Percentiles rank a stretch among this genome's conserved stretches.
These are phyloP conservation scores for Aphanomyces euteiches DNA, from an alignment of 352 stramenopile genomes.

Conservation along the genomic window DNA sequence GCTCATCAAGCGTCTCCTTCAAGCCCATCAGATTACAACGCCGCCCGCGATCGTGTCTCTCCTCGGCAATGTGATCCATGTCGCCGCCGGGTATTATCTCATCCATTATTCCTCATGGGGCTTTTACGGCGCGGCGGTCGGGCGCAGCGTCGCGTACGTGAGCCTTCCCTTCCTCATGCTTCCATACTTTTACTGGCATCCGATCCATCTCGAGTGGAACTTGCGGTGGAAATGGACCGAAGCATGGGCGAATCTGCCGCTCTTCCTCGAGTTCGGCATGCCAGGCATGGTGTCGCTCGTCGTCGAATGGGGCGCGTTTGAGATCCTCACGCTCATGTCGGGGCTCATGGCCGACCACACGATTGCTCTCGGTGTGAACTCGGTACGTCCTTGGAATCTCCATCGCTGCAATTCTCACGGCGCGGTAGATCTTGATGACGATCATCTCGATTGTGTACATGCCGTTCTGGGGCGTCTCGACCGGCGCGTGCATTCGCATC, in stretches of 20 bases:
- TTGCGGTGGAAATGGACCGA: conserved; percentile 50
- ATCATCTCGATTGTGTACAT: conserved; percentile 63
- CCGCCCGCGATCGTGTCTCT: conserved; percentile 60
- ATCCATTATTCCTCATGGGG: conserved; percentile 51
- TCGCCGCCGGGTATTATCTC: conserved; percentile 62
- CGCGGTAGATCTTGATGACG: conserved; percentile 42
- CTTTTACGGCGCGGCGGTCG: conserved; percentile 72
- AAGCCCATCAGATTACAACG: conserved; percentile 65
- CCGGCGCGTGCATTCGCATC: conserved; percentile 58
- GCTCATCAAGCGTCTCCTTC: conserved; percentile 63
- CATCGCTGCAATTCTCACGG: background rate
- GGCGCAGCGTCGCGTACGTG: conserved; percentile 55
- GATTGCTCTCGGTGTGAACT: conserved; percentile 54
- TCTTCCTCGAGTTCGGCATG: conserved; percentile 60
- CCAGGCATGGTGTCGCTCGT: conserved; percentile 56
- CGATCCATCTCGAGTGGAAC: conserved; percentile 51
- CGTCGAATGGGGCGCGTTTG: conserved; percentile 67
- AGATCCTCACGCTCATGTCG: conserved; percentile 57
- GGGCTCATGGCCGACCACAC: conserved; percentile 51
- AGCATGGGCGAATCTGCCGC: conserved; percentile 41
- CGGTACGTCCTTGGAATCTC: conserved; percentile 33
- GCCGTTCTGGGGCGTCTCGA: conserved; percentile 49
- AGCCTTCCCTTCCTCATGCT: conserved; percentile 44
- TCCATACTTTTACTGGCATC: conserved; percentile 33
- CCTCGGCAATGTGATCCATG: conserved; percentile 59